Conservation (phyloP, 345 rosid species). For the Schrenkiella parvula region DNA sequence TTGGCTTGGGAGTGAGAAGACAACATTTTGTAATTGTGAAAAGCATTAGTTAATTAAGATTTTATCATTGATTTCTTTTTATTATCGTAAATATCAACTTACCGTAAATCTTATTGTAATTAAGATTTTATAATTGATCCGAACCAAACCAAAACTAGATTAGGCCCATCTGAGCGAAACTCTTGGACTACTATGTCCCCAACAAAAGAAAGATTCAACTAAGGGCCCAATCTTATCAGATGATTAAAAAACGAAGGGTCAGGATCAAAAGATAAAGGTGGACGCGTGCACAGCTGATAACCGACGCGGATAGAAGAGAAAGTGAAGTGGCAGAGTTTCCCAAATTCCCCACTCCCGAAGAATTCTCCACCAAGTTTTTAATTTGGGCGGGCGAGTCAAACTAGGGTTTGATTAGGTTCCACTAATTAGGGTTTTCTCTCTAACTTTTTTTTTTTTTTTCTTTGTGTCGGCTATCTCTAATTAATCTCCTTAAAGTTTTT, state of each 20-base stretch:
- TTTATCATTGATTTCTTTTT: background rate
- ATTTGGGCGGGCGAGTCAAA: background rate
- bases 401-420: conserved; percentile 22
- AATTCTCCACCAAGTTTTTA: background rate
- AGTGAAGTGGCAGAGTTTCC: conserved; percentile 3
- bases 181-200: background rate
- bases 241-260: background rate
- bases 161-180: background rate
- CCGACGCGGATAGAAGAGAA: background rate
- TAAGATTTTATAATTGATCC: no score
- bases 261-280: background rate
- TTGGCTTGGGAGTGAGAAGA: background rate
- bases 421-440: conserved; percentile 14
- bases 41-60: background rate
- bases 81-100: background rate
- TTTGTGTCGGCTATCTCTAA: background rate
- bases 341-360: conserved; percentile 8
- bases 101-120: no score
- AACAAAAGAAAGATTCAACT: background rate
- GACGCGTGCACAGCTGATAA: conserved; percentile 25
- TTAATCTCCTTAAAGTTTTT: background rate
- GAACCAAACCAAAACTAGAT: background rate
- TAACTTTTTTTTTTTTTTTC: background rate
- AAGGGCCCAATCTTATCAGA: background rate
- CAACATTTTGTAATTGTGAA: background rate